Conservation (phyloP, 306 rosid genomes). For the Fragaria iinumae region DNA sequence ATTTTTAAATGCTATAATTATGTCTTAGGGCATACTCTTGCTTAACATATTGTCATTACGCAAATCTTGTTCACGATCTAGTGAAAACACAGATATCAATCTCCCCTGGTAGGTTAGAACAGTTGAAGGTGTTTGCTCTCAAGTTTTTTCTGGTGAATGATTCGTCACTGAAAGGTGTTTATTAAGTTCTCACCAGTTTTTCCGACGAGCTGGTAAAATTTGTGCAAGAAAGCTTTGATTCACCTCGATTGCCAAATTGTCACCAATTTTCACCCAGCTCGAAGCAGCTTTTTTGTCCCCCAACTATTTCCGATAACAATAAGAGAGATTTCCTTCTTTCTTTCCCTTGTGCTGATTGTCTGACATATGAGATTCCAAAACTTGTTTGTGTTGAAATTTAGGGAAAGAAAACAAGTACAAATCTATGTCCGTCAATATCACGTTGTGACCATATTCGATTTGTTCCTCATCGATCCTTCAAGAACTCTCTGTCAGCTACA, state of each 20-base stretch:
- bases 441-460: not conserved
- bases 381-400: not conserved
- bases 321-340: not conserved
- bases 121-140: not conserved
- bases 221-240: not conserved
- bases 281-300: too few relatives aligned
- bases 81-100: not conserved
- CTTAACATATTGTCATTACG: not conserved
- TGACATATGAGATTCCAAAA: not conserved
- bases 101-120: not conserved
- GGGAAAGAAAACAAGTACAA: not conserved
- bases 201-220: not conserved
- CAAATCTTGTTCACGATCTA: not conserved
- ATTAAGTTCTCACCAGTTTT: not conserved
- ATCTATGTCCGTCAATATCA: not conserved
- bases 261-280: not conserved
- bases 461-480: not conserved
- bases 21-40: not conserved
- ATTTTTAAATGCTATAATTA: not conserved
- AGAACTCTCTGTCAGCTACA: not conserved
- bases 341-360: not conserved
- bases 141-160: not conserved
- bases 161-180: not conserved
- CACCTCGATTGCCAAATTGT: not conserved
- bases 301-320: not conserved